Base-by-base conservation (phyloP, 148 eudicot genomes). In the Gaultheria prostrata region DNA sequence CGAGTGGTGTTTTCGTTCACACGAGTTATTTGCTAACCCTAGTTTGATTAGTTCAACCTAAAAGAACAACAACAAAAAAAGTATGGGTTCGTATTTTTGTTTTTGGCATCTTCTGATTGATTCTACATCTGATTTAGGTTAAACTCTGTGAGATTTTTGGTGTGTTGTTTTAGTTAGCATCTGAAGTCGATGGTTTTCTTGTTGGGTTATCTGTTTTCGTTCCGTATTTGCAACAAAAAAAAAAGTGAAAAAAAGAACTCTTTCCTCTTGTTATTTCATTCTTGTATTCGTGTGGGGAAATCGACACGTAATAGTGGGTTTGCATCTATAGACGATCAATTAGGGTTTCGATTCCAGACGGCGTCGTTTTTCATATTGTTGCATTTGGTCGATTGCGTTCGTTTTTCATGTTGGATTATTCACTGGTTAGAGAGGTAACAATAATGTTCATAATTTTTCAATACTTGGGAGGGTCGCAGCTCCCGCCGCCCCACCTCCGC, bases 131-230 rank as follows among this genome's bases (percentile, higher is more conserved):
- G 74, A 56, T 43, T 72, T 63, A 75, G 81, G 84, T 35, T 82
- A 89, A 88, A 88, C 92, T 90, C 97, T 17, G 89, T 93, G 97
- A 93, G 81, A 84, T 93, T 95, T 94, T 92, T 83, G 94, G 89
- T 90, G 95, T 91, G 82, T 88, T 83, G 88, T 92, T 92, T 95
- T 91, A 88, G 87, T 91, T 88, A 86, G 92, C 89, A 92, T 93
- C 91, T 82, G 86, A 91, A 95, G 91, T 94, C 79, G 94, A 94
- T 96, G 94, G 94, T 90, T 87, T 87, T 86, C 87, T n/a, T 85
- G 87, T 86, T 77, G 82, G 83, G 33, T 63, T 78, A 53, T 69
- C 26, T 54, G 15, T 3, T 30, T 46, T 46, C 0, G 30, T 61
- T 24, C 1, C 10, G 4, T 43, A 39, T 28, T 51, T 35, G 72